Base-by-base conservation (phyloP, 1,284 basidiomycete genomes). In the Kwoniella shivajii region DNA sequence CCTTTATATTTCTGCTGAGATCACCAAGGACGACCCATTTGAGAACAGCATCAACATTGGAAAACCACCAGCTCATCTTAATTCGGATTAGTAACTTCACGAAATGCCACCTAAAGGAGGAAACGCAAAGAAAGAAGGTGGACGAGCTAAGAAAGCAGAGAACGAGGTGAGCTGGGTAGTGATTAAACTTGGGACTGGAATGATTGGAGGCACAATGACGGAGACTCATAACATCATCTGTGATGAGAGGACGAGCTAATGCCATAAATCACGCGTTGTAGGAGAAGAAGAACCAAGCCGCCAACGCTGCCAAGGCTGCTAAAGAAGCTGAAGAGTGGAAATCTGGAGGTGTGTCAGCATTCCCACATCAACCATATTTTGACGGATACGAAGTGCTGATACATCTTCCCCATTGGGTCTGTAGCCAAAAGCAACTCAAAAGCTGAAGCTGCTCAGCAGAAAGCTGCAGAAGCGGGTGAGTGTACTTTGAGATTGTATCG, bases 111-210 rank as follows among this genome's bases (percentile, higher is more conserved):
- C 91, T 73, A 89, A 88, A 69, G 75, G 76, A 57, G 85, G 84
- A 67, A 93, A 92, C 81, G 82, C 89, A 62, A 94, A 93, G 85
- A 92, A 93, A 75, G 91, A 93, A 75, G 78, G 84, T 30, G 91
- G 91, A 2, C 79, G 88, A 46, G 89, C 92, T 1, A 92, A 91
- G 78, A 97, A 97, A 79, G 90, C 91, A 6, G 93, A 95, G 74
- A 94, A 92, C 76, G 91, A 92, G 76, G 83, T 85, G 22, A 85
- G 88, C n/a, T n/a, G n/a, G n/a, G n/a, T n/a, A n/a, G n/a, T n/a
- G n/a, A n/a, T n/a, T n/a, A n/a, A n/a, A n/a, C n/a, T n/a, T n/a
- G n/a, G n/a, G n/a, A n/a, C n/a, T n/a, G n/a, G n/a, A n/a, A n/a
- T n/a, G n/a, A n/a, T n/a, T n/a, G n/a, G n/a, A n/a, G n/a, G n/a